Evolutionary conservation across 805 yeast species (phyloP), one percentile per base, ranked within the genome.

Genomic region (Torulaspora delbrueckii): DNA sequence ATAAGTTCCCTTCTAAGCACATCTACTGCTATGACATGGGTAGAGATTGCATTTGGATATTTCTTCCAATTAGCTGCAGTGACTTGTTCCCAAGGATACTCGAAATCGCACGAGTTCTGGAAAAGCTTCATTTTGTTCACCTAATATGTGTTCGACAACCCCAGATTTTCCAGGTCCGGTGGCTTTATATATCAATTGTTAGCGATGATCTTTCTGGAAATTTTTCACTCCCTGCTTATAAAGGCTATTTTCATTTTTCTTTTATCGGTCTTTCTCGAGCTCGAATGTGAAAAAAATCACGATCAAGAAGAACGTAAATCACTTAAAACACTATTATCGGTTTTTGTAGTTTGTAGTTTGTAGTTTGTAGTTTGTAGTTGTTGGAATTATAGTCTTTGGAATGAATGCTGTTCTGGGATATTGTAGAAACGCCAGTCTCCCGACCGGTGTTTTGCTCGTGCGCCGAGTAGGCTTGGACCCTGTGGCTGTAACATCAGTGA

Each of bases 21-120:
- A 63, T 91, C 99, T 14, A 93, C 98, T 1, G 93, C 93, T 24
- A 87, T 83, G 8, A 91, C 99, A 66, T 91, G 99, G 0, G 95
- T 78, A 6, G 96, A 82, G 47, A 83, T 74, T 56, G 89, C 95
- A 63, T 93, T 91, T n/a, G 99, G 99, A 67, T 91, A 91, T 57
- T 91, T 91, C 54, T 78, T 81, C 99, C 99, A 91, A 67, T 90
- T 89, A 42, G 98, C 97, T 1, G 95, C 89, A 0, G 96, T 84
- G 22, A 91, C 96, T 56, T 85, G 88, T 22, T 85, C 95, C 97
- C 98, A 91, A 0, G 95, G 79, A 60, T 93, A 90, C 45, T 79
- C 71, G 65, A 88, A 91, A 34, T 68, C 71, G 63, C 85, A 91
- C 14, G 73, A 66, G 32, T 85, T 76, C 34, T 78, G 79, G 62